Conservation (phyloP, 2,329 filamentous ascomycete genomes). For the Dothideomycetes sp. region DNA sequence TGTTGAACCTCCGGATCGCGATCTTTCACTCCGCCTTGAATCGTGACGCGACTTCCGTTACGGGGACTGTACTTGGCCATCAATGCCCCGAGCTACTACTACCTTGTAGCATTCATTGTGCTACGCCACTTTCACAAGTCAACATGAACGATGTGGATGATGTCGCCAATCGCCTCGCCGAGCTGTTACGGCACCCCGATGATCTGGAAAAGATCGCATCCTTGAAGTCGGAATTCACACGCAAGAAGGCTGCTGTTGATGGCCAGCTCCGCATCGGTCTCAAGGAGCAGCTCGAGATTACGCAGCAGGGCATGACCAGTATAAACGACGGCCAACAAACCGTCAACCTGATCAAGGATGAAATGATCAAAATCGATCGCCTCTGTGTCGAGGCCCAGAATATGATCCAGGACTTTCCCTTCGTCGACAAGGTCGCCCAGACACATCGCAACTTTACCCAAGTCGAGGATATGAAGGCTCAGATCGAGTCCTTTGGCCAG, state of each 20-base stretch:
- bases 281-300: slow-evolving; percentile 86
- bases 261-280: slow-evolving; percentile 80
- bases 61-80: no score
- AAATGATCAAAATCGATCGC: slow-evolving; percentile 97
- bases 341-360: slow-evolving; percentile 88
- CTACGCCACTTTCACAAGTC: not conserved
- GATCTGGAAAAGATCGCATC: slow-evolving; percentile 92
- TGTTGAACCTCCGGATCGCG: no score
- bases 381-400: slow-evolving; percentile 94
- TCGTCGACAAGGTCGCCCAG: slow-evolving; percentile 84
- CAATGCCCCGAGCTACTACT: no score
- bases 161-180: slow-evolving; percentile 59
- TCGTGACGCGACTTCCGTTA: no score
- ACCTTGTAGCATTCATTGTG: no score
- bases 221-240: slow-evolving; percentile 83
- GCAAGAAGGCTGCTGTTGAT: slow-evolving; percentile 89
- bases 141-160: slow-evolving; percentile 26
- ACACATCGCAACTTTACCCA: slow-evolving; percentile 94
- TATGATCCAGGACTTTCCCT: slow-evolving; percentile 93
- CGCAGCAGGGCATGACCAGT: slow-evolving; percentile 83
- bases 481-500: slow-evolving; percentile 78
- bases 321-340: slow-evolving; percentile 85
- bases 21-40: no score
- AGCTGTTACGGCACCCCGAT: slow-evolving; percentile 89
- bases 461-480: slow-evolving; percentile 84